Evolutionary conservation across 2,329 filamentous ascomycete genomes (phyloP), one percentile per base, ranked within the genome.

Genomic region (Xylariales sp.): DNA sequence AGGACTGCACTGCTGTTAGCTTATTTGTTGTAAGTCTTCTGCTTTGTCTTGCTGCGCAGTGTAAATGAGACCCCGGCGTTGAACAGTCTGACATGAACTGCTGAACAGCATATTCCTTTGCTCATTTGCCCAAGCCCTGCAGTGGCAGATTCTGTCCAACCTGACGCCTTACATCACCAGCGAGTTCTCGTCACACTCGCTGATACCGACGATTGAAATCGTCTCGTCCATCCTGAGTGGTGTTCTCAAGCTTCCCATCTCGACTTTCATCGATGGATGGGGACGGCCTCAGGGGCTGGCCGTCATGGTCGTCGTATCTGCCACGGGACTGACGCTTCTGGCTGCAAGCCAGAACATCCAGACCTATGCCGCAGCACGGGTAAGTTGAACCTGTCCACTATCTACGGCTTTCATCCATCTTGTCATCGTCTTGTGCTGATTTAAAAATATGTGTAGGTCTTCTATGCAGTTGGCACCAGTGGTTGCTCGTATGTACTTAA

Each of bases 401-500:
- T n/a, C n/a, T n/a, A n/a, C n/a, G n/a, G n/a, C n/a, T n/a, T n/a
- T n/a, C n/a, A n/a, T n/a, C n/a, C n/a, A n/a, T n/a, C n/a, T n/a
- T n/a, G n/a, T n/a, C n/a, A n/a, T n/a, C n/a, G n/a, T n/a, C n/a
- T 8, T 8, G n/a, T 25, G 23, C 23, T 8, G n/a, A 8, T 25
- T 25, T 42, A 12, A 44, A 19, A 10, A 64, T 49, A 63, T 63
- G n/a, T 25, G 6, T 63, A 78, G 56, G 78, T 84, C 5, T 76
- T 85, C 43, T 84, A 83, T 53, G 70, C 68, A 40, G 68, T 80
- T 32, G 81, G 81, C 6, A 63, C 63, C 48, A 75, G 73, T 35
- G 79, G 78, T 16, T 61, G 82, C 37, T 65, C 70, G 27, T 83
- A 81, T 52, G 66, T 74, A 23, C 64, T 82, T 40, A 71, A 75